These are phyloP conservation scores for Tympanopsis confertula DNA, from an alignment of 2,329 filamentous ascomycete species.

Conservation along the genomic window DNA sequence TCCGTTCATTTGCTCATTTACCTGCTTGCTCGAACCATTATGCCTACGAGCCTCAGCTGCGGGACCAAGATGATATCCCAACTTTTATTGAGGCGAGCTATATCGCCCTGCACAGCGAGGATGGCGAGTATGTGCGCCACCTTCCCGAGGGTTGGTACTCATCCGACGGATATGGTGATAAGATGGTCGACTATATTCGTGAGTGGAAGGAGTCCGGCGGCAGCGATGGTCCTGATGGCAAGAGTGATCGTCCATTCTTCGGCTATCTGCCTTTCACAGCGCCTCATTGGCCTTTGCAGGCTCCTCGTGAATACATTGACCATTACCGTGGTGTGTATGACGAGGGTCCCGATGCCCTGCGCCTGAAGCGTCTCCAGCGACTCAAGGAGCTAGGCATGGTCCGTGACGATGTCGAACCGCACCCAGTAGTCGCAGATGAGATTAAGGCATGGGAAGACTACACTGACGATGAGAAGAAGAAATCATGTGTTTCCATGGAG, in stretches of 20 bases:
- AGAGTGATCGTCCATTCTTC: slow-evolving; percentile 35
- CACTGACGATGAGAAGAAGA: slow-evolving; percentile 28
- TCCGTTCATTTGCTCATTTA: slow-evolving; percentile 44
- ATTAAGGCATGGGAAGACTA: slow-evolving; percentile 34
- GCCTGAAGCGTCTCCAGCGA: slow-evolving; percentile 35
- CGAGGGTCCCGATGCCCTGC: slow-evolving; percentile 44
- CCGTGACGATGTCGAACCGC: slow-evolving; percentile 32
- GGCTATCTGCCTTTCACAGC: slow-evolving; percentile 49
- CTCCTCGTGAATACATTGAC: slow-evolving; percentile 37
- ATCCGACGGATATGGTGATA: slow-evolving; percentile 37
- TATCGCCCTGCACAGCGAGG: slow-evolving; percentile 23
- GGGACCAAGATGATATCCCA: slow-evolving; percentile 23
- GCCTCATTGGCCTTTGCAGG: slow-evolving; percentile 53
- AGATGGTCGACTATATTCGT: slow-evolving; percentile 36
- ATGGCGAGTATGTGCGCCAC: slow-evolving; percentile 23
- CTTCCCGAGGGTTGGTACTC: slow-evolving; percentile 40
- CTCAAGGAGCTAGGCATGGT: slow-evolving; percentile 47
- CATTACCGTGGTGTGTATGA: slow-evolving; percentile 50
- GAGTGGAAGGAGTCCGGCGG: slow-evolving; percentile 26
- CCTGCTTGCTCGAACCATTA: slow-evolving; percentile 48
- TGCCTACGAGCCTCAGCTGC: slow-evolving; percentile 31
- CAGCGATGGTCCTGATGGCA: too few species aligned
- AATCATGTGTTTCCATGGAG: slow-evolving; percentile 44
- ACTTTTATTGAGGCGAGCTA: slow-evolving; percentile 24
- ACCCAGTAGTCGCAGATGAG: slow-evolving; percentile 35